Percentiles rank a stretch among this genome's conserved stretches.
phyloP scores from a whole-genome alignment of 192 early-diverging fungal species.

The Chytriomyces sp. region DNA sequence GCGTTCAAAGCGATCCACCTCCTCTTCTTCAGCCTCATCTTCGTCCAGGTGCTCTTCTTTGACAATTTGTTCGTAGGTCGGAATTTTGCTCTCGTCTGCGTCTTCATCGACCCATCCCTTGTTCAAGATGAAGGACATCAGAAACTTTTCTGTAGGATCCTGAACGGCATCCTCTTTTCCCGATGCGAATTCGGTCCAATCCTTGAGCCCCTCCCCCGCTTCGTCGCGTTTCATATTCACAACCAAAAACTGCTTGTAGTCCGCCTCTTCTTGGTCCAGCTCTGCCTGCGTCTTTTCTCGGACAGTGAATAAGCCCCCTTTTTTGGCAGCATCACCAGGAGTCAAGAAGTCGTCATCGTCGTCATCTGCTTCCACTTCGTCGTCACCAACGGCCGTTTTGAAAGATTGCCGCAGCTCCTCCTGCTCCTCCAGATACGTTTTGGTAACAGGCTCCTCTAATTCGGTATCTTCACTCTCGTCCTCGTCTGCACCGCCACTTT shows the following conservation, averaged over 20 bases:
- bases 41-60: conserved; percentile 62
- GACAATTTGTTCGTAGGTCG: conserved; percentile 74
- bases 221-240: conserved; percentile 70
- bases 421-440: conserved; percentile 86
- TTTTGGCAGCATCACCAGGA: background rate
- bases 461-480: conserved; percentile 36
- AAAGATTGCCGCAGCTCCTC: conserved; percentile 73
- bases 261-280: conserved; percentile 78
- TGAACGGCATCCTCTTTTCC: conserved; percentile 50
- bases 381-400: conserved; percentile 41
- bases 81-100: conserved; percentile 46
- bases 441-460: conserved; percentile 36
- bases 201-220: conserved; percentile 55
- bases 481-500: conserved; percentile 35
- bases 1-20: conserved; percentile 84
- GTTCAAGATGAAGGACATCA: conserved; percentile 87
- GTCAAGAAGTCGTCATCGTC: conserved; percentile 57
- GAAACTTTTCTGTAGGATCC: conserved; percentile 64
- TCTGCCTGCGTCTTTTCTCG: conserved; percentile 77
- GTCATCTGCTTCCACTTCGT: conserved; percentile 62
- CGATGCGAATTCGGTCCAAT: conserved; percentile 47
- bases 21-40: conserved; percentile 78
- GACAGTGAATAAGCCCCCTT: conserved; percentile 65
- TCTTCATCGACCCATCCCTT: conserved; percentile 92
- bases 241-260: conserved; percentile 87